Evolutionary conservation across 2,329 filamentous ascomycete genomes (phyloP).

Genomic region (Penicillium verrucosum): DNA sequence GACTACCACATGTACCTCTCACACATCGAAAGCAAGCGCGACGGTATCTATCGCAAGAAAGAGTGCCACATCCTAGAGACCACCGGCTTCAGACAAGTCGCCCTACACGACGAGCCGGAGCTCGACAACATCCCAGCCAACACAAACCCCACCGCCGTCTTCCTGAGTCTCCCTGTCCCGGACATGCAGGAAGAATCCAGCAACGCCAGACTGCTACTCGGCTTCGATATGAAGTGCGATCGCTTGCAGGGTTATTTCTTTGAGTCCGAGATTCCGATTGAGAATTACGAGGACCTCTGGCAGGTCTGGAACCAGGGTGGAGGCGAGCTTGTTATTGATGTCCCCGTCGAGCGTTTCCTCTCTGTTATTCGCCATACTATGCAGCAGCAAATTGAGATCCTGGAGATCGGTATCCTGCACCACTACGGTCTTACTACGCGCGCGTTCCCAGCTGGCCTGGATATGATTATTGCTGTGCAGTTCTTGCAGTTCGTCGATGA

Average conservation of each 20-base stretch:
- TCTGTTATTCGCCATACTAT: conserved; percentile 23
- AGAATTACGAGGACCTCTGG: conserved; percentile 29
- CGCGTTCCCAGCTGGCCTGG: conserved; percentile 28
- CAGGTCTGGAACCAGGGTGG: conserved; percentile 3
- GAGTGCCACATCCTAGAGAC: conserved; percentile 27
- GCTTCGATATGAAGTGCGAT: conserved; percentile 24
- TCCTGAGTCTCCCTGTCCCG: conserved; percentile 22
- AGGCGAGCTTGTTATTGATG: conserved; percentile 22
- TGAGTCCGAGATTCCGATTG: conserved; percentile 21
- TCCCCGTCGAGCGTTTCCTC: conserved; percentile 22
- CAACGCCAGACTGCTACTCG: conserved; percentile 27
- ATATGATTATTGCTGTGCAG: conserved; percentile 30
- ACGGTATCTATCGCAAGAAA: conserved; percentile 16
- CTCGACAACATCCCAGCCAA: background rate
- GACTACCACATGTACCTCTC: conserved; percentile 35
- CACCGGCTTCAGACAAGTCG: conserved; percentile 24
- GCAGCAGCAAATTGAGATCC: conserved; percentile 9
- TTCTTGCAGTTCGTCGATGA: conserved; percentile 34
- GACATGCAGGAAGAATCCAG: conserved; percentile 14
- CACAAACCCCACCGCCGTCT: conserved; percentile 3
- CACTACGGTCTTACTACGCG: conserved; percentile 19
- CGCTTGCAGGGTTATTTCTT: conserved; percentile 28
- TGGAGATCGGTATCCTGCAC: conserved; percentile 26
- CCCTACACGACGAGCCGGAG: conserved; percentile 19
- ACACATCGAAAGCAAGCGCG: conserved; percentile 22